phyloP scores from a whole-genome alignment of 1,284 basidiomycete species.

The Blastosporella zonata region DNA sequence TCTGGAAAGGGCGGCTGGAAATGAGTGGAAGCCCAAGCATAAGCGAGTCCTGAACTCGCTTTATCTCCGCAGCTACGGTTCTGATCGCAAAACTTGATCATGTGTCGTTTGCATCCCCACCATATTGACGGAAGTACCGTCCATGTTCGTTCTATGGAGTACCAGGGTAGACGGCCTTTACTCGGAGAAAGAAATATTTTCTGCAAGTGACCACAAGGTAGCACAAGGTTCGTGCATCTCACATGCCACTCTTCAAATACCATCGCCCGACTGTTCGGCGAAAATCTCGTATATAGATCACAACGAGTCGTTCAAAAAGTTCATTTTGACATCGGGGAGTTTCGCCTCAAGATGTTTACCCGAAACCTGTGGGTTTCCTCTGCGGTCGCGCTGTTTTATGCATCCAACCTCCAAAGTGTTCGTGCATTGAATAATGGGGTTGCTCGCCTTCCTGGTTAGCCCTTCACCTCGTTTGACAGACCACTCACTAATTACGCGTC shows the following conservation, averaged over 20 bases:
- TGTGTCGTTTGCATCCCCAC: not conserved
- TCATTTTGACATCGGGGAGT: not conserved
- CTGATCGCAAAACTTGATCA: not conserved
- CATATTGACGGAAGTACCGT: not conserved
- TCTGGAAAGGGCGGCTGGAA: no score
- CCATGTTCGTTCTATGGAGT: not conserved
- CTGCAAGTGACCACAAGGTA: not conserved
- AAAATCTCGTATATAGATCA: not conserved
- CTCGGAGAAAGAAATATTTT: not conserved
- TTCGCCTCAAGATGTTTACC: not conserved
- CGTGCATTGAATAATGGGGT: slow-evolving; percentile 11
- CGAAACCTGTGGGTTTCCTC: not conserved
- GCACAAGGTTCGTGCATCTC: not conserved
- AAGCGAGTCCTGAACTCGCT: no score
- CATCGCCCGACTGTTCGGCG: not conserved
- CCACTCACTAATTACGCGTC: not conserved
- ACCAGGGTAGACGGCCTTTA: slow-evolving; percentile 5
- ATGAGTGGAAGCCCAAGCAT: no score
- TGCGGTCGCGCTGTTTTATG: slow-evolving; percentile 1
- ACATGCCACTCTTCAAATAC: slow-evolving; percentile 1
- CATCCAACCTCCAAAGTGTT: not conserved
- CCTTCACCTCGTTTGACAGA: not conserved
- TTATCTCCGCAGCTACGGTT: not conserved
- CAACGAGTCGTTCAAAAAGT: not conserved
- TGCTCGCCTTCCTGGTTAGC: slow-evolving; percentile 24